Evolutionary conservation across 345 rosid genomes (phyloP).

Genomic region (Euclidium syriacum): DNA sequence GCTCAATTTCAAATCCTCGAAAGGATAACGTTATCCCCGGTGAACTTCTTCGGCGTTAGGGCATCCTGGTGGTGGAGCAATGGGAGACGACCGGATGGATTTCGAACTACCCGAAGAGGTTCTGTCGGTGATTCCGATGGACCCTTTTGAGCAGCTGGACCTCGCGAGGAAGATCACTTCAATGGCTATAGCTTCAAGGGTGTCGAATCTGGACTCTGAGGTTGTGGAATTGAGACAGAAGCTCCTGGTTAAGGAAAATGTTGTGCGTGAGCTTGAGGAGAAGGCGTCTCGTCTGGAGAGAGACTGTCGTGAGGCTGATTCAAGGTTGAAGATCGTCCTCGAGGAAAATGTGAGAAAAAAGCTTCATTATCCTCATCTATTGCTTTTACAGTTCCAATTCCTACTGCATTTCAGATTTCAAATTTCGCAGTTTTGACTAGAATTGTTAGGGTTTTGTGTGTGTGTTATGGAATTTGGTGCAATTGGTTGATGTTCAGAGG

Average conservation of each 20-base stretch:
- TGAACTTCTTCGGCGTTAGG: not conserved
- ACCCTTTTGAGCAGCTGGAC: slow-evolving; percentile 93
- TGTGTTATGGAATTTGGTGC: not conserved
- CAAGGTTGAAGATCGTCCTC: slow-evolving; percentile 48
- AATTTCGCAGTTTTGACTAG: not conserved
- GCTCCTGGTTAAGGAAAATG: slow-evolving; percentile 58
- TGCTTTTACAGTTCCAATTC: not conserved
- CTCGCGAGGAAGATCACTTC: slow-evolving; percentile 96
- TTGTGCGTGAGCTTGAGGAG: slow-evolving; percentile 62
- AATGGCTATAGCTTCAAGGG: slow-evolving; percentile 91
- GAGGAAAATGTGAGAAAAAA: slow-evolving; percentile 64
- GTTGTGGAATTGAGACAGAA: slow-evolving; percentile 45
- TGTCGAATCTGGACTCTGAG: slow-evolving; percentile 77
- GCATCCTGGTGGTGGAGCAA: slow-evolving; percentile 21
- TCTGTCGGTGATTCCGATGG: slow-evolving; percentile 77
- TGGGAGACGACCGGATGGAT: slow-evolving; percentile 46
- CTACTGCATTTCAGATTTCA: not conserved
- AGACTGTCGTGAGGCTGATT: slow-evolving; percentile 51
- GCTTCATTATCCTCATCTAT: not conserved
- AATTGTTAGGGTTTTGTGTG: not conserved
- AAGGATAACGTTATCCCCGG: not conserved
- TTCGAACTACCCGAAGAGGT: slow-evolving; percentile 68
- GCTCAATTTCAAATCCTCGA: not conserved
- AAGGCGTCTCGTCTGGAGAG: slow-evolving; percentile 49
- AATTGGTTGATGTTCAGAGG: not conserved